Evolutionary conservation across 805 yeast genomes (phyloP), one percentile per base, ranked within the genome.

Genomic region (Barnettozyma siamensis): DNA sequence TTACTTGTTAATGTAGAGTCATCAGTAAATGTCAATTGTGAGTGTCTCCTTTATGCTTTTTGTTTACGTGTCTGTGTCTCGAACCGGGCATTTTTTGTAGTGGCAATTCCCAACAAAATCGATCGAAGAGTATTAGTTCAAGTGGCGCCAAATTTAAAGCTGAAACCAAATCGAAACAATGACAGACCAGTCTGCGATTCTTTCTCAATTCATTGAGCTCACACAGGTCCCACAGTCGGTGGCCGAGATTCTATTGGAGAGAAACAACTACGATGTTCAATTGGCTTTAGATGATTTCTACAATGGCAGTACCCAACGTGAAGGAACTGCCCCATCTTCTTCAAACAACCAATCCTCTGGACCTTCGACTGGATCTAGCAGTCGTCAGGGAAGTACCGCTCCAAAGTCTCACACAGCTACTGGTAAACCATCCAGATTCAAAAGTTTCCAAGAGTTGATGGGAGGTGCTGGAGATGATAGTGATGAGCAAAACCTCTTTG

Each of bases 401-500:
- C 31, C 40, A 5, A 46, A 28, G 12, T 40, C 41, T 19, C 29
- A 38, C 15, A 47, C 47, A 10, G 50, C 51, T 31, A 37, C 44
- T 8, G 44, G 44, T 2, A 28, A 37, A 31, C 32, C 37, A 5
- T 47, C 63, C n/a, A 61, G 53, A 33, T 67, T 67, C 44, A 66
- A 64, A 58, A 60, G 66, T 33, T 67, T 69, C 39, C 58, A 65
- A 24, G 66, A 68, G 42, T 49, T 69, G 54, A 51, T 62, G 8
- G 58, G 59, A 38, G 62, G 62, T 19, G 64, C 62, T 15, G 73
- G 65, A 10, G 67, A 66, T 33, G 73, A 68, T 7, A 76, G 74
- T 46, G 80, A 76, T 43, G 73, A 71, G 30, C 74, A 81, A 43
- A 77, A 79, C 53, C 74, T 79, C 45, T 80, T 75, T 62, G 81